Evolutionary conservation across 768 basidiomycete genomes (phyloP).

Genomic region (Coprinellus aureogranulatus): DNA sequence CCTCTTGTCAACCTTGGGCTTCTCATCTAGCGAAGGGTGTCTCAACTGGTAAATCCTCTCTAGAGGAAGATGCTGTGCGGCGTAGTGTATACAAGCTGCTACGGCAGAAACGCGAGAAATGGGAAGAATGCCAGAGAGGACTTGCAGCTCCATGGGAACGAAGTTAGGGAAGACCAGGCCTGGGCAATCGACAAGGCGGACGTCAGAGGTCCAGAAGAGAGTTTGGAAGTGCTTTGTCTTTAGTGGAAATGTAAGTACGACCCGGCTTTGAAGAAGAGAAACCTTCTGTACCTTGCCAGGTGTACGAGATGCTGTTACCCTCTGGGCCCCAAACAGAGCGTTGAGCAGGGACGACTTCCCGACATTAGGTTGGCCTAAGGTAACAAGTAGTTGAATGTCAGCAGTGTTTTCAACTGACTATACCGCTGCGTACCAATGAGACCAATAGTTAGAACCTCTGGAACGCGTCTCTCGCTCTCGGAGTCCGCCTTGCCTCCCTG

Average conservation of each 20-base stretch:
- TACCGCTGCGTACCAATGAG: constrained; percentile 56
- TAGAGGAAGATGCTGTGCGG: constrained; percentile 67
- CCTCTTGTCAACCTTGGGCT: constrained; percentile 57
- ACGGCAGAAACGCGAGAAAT: constrained; percentile 84
- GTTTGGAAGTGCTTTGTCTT: constrained; percentile 97
- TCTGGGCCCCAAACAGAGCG: constrained; percentile 77
- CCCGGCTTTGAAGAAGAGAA: no score
- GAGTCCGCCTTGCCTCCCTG: constrained; percentile 12
- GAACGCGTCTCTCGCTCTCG: constrained; percentile 30
- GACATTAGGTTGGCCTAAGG: constrained; percentile 91
- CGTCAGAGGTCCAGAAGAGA: constrained; percentile 79
- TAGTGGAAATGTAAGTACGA: no score
- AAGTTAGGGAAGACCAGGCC: constrained; percentile 89
- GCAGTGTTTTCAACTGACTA: neutral
- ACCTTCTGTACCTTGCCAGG: constrained; percentile 87
- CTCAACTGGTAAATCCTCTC: constrained; percentile 64
- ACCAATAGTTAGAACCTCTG: constrained; percentile 73
- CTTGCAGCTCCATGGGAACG: constrained; percentile 82
- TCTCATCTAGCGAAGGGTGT: constrained; percentile 44
- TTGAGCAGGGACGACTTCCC: constrained; percentile 93
- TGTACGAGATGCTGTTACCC: constrained; percentile 80
- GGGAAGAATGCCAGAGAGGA: constrained; percentile 67
- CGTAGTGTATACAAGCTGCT: constrained; percentile 76
- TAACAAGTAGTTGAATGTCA: no score
- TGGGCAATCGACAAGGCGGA: constrained; percentile 93